phyloP scores from a whole-genome alignment of 2,329 filamentous ascomycete genomes.

The Fusarium sp. region DNA sequence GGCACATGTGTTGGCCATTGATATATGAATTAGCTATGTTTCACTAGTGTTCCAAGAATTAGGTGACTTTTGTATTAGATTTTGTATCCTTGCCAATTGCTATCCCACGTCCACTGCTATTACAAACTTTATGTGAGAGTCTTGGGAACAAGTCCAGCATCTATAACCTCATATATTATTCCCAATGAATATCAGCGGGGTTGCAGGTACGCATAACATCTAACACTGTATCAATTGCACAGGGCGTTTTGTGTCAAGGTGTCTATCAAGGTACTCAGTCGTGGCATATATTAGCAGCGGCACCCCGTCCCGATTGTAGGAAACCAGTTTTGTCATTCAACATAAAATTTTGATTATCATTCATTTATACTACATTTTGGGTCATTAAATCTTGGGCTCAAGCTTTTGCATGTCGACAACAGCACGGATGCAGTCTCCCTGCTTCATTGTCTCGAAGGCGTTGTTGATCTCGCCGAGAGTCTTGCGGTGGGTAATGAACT shows the following conservation, averaged over 20 bases:
- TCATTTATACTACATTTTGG: slow-evolving; percentile 44
- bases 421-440: slow-evolving; percentile 95
- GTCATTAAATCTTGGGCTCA: slow-evolving; percentile 44
- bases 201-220: slow-evolving; percentile 6
- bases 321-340: slow-evolving; percentile 31
- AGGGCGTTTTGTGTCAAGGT: not conserved
- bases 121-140: not conserved
- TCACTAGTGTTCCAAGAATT: not conserved
- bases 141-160: not conserved
- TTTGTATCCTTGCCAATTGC: not conserved
- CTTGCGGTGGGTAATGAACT: slow-evolving; percentile 98
- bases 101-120: not conserved
- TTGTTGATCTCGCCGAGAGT: slow-evolving; percentile 84
- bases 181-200: slow-evolving; percentile 6
- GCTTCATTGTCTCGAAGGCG: slow-evolving; percentile 94
- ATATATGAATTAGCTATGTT: not conserved
- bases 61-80: not conserved
- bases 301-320: not conserved
- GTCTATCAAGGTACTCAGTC: slow-evolving; percentile 37
- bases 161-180: not conserved
- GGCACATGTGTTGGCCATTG: not conserved
- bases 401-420: slow-evolving; percentile 76
- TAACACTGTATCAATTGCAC: slow-evolving; percentile 22
- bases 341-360: slow-evolving; percentile 40
- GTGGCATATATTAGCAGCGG: slow-evolving; percentile 22